Evolutionary conservation across 2,329 filamentous ascomycete genomes (phyloP), one percentile per base, ranked within the genome.

Genomic region (Tympanopsis confertula): DNA sequence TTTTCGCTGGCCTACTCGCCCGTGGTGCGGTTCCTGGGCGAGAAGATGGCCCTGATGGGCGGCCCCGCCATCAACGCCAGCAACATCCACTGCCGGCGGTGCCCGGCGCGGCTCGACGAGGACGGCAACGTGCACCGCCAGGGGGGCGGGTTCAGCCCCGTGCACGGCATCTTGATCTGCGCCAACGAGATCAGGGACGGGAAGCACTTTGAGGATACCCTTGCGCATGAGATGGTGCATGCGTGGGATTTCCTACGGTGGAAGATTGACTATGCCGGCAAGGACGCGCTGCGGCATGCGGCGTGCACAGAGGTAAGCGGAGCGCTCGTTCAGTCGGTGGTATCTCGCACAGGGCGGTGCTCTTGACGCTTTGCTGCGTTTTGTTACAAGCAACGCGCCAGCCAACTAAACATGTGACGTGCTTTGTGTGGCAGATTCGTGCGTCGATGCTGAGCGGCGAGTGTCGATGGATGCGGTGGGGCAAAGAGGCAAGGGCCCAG

Each of bases 141-240:
- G 53, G 73, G 73, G 22, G 91, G 89, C 19, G 91, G 91, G 1
- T 96, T 96, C 56, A 81, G 82, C 55, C 79, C 87, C 1, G 71
- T 82, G 37, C 83, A 87, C 55, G 91, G 91, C 26, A 95, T 98
- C 44, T 56, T 93, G 52, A 69, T 98, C 17, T 98, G 91, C 61
- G 86, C 91, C 37, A 98, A 98, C 60, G 81, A 91, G 61, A 75
- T 96, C 54, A 69, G 81, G 41, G 78, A 86, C 53, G 67, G 78
- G 40, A 78, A 79, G 20, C 86, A 94, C 55, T 59, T 94, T 48
- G 91, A 98, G 63, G 91, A 98, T 57, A 94, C 88, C 10, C 66
- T 98, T 52, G 81, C 88, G 19, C 91, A 98, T 59, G 91, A 98
- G 65, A 93, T 98, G 86, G 83, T 98, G 38, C 91, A 98, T 58